These are phyloP conservation scores for Artemisia argyi DNA, from an alignment of 129 eudicot species.

Conservation along the genomic window DNA sequence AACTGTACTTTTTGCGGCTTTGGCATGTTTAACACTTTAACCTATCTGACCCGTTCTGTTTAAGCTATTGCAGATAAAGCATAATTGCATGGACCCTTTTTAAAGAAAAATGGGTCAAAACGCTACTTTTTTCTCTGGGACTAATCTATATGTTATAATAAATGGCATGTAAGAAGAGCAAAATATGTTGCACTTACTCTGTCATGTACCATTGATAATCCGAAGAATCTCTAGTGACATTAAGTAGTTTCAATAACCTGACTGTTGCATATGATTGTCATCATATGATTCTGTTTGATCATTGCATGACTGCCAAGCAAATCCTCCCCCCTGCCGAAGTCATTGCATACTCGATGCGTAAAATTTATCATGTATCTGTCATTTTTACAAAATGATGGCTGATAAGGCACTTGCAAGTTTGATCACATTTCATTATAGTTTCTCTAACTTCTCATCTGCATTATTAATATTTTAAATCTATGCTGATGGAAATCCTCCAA, in stretches of 20 bases:
- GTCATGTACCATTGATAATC: neutral
- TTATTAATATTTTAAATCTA: neutral
- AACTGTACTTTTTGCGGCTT: too few relatives aligned
- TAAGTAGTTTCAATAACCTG: neutral
- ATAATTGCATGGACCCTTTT: neutral
- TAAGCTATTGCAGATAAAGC: neutral
- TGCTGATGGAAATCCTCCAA: conserved; percentile 10
- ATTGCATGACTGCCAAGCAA: neutral
- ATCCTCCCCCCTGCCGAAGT: neutral
- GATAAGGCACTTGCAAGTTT: conserved; percentile 93
- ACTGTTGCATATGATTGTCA: neutral
- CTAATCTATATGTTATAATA: neutral
- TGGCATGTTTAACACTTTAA: too few relatives aligned
- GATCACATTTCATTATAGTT: neutral
- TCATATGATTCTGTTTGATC: neutral
- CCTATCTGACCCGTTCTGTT: too few relatives aligned
- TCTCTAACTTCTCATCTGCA: neutral
- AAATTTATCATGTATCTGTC: neutral
- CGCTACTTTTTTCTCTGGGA: neutral
- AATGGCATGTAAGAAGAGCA: neutral
- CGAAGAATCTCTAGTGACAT: neutral
- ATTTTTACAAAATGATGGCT: conserved; percentile 61
- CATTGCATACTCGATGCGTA: conserved; percentile 94
- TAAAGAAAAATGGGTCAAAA: neutral
- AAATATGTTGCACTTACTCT: neutral